Evolutionary conservation across 345 rosid genomes (phyloP).

Genomic region (Salix dunnii): DNA sequence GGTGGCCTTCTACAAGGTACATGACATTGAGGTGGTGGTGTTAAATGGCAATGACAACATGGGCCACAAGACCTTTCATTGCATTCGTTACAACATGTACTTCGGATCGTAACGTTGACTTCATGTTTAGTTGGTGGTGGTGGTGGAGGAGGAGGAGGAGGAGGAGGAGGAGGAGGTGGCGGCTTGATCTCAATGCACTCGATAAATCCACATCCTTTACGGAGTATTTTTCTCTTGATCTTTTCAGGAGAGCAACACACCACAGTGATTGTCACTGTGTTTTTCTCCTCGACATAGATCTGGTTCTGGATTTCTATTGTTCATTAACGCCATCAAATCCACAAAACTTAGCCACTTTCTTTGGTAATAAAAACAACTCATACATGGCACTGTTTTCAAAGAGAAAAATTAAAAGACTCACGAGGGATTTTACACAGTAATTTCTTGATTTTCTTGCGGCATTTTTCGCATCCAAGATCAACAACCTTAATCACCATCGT

Average conservation of each 20-base stretch:
- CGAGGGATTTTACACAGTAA: conserved; percentile 64
- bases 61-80: conserved; percentile 11
- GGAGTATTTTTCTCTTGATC: conserved; percentile 49
- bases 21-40: no score
- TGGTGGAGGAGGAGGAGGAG: no score
- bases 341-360: conserved; percentile 30
- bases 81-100: conserved; percentile 12
- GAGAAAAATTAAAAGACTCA: conserved; percentile 32
- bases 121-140: no score
- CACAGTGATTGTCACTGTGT: conserved; percentile 57
- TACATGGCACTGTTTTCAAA: no score
- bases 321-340: conserved; percentile 24
- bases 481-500: conserved; percentile 63
- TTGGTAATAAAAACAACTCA: no score
- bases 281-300: conserved; percentile 55
- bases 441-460: conserved; percentile 72
- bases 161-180: neutral
- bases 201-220: conserved; percentile 53
- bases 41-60: neutral
- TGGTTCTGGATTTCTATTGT: conserved; percentile 50
- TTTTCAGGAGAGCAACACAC: conserved; percentile 76
- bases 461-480: conserved; percentile 62
- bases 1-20: no score
- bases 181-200: conserved; percentile 48
- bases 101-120: no score